These are phyloP conservation scores for Fusarium sp. DNA, from an alignment of 2,329 filamentous ascomycete genomes.

Conservation along the genomic window DNA sequence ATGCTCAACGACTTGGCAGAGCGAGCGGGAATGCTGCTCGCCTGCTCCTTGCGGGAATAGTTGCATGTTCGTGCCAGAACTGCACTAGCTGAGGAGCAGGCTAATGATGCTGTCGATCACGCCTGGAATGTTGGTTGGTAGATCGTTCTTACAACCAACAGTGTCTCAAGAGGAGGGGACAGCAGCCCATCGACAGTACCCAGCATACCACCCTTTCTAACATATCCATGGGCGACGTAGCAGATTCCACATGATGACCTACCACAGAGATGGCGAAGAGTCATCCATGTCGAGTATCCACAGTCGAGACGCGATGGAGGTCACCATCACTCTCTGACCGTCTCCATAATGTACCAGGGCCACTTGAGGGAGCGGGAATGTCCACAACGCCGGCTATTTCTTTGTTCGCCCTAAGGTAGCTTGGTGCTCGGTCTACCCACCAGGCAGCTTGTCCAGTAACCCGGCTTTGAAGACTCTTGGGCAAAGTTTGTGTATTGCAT, in stretches of 20 bases:
- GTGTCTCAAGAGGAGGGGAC: conserved; percentile 1
- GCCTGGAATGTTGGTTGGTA: conserved; percentile 22
- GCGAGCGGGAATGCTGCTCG: not conserved
- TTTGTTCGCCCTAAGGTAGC: no score
- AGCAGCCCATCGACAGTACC: not conserved
- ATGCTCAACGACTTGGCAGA: conserved; percentile 16
- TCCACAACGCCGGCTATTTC: not conserved
- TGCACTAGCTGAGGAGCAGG: not conserved
- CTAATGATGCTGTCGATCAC: conserved; percentile 13
- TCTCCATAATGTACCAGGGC: not conserved
- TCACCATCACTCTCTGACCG: not conserved
- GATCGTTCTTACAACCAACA: conserved; percentile 22
- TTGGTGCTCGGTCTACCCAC: no score
- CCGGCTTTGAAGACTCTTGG: not conserved
- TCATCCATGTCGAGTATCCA: not conserved
- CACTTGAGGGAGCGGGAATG: not conserved
- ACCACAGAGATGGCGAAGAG: not conserved
- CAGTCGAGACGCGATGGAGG: not conserved
- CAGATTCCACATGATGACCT: not conserved
- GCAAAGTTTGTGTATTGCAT: not conserved
- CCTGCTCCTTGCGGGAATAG: not conserved
- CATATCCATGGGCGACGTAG: not conserved
- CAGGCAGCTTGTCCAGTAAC: no score
- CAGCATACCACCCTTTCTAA: not conserved
- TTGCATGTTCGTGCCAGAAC: conserved; percentile 7